Conservation (phyloP, 2,329 filamentous ascomycete genomes). For the Purpureocillium lavendulum region DNA sequence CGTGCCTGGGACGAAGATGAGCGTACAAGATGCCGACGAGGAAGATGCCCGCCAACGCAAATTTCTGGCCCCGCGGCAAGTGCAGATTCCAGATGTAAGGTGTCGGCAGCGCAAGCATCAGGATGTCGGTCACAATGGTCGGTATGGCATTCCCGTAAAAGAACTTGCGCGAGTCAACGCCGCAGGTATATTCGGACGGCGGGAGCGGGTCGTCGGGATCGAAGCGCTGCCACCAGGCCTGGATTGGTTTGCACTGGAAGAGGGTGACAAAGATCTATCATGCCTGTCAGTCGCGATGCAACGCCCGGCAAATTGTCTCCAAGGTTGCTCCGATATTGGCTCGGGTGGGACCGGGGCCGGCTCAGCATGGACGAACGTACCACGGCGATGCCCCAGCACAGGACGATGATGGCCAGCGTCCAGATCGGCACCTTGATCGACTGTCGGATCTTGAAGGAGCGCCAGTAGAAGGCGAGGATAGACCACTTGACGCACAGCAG, state of each 20-base stretch:
- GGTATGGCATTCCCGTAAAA: conserved; percentile 19
- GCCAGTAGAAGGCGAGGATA: conserved; percentile 17
- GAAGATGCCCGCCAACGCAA: conserved; percentile 15
- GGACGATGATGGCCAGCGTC: conserved; percentile 7
- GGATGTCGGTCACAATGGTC: conserved; percentile 16
- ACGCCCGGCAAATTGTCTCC: too few species aligned
- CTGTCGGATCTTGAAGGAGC: conserved; percentile 11
- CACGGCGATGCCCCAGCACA: conserved; percentile 12
- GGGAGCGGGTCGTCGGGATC: conserved; percentile 7
- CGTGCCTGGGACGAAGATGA: too few species aligned
- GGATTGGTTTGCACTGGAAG: conserved; percentile 10
- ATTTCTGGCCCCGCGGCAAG: conserved; percentile 13
- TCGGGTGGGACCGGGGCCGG: too few species aligned
- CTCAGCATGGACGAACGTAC: too few species aligned
- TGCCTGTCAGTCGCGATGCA: too few species aligned
- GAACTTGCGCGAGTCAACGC: conserved; percentile 12
- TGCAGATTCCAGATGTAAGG: conserved; percentile 17
- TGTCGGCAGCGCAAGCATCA: conserved; percentile 18
- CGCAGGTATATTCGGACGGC: conserved; percentile 7
- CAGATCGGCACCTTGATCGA: conserved; percentile 13
- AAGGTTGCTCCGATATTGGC: too few species aligned
- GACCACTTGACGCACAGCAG: conserved; percentile 13
- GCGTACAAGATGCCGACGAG: conserved; percentile 15
- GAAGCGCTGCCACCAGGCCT: conserved; percentile 12
- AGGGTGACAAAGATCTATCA: conserved; percentile 9